A percentile compares a stretch with the other conserved stretches of the same genome.
These are phyloP conservation scores for Penicillium crustosum DNA, from an alignment of 2,329 filamentous ascomycete species.

Conservation along the genomic window DNA sequence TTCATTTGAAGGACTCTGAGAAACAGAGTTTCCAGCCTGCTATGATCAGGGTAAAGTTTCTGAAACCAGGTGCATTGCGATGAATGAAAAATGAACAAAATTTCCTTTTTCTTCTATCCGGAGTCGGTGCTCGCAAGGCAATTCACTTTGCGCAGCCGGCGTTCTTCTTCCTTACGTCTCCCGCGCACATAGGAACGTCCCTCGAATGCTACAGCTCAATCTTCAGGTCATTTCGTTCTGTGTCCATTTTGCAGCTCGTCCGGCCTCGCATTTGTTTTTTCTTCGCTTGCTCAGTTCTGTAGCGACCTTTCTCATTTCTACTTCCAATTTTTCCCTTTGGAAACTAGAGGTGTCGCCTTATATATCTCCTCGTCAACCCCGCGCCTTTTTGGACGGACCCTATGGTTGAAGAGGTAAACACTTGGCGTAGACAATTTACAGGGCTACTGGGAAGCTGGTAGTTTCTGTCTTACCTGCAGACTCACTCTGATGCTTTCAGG, in stretches of 20 bases:
- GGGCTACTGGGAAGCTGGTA: conserved; percentile 12
- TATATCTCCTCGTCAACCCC: conserved; percentile 71
- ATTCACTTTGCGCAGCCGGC: conserved; percentile 2
- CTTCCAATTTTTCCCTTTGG: conserved; percentile 10
- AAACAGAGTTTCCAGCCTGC: conserved; percentile 25
- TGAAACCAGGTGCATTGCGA: conserved; percentile 30
- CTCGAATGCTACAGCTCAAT: conserved; percentile 17
- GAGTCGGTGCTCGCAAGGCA: conserved; percentile 9
- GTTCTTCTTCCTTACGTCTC: conserved; percentile 7
- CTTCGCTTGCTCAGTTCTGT: background rate
- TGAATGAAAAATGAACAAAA: conserved; percentile 66
- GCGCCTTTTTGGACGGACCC: conserved; percentile 29
- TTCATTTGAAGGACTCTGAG: conserved; percentile 26
- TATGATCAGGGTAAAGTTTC: conserved; percentile 28
- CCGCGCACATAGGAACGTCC: conserved; percentile 11
- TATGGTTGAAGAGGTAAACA: conserved; percentile 82
- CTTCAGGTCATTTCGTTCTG: conserved; percentile 4
- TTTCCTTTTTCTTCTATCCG: conserved; percentile 61
- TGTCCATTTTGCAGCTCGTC: conserved; percentile 4
- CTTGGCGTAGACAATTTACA: conserved; percentile 73
- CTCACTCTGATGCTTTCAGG: conserved; percentile 13
- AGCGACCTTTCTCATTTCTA: background rate
- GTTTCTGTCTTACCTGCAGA: conserved; percentile 12
- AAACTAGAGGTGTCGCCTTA: conserved; percentile 57
- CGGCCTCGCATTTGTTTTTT: background rate